Conservation (phyloP, 805 yeast species). For the Candida mattraensis region DNA sequence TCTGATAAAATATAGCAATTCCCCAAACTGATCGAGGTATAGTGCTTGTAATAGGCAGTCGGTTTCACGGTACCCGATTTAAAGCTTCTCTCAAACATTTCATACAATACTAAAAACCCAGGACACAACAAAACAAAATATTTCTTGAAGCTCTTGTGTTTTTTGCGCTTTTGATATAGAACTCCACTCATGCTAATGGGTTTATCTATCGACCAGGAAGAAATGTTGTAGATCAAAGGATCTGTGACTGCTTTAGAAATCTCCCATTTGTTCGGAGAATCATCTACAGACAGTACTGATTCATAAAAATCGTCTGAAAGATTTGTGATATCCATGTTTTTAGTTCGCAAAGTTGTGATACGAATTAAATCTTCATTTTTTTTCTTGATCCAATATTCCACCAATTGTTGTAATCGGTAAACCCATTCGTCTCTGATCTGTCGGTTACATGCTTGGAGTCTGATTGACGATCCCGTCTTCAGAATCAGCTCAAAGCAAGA, state of each 20-base stretch:
- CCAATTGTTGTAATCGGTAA: conserved; percentile 41
- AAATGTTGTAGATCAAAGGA: conserved; percentile 51
- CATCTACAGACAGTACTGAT: conserved; percentile 45
- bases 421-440: conserved; percentile 66
- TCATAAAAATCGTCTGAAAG: conserved; percentile 55
- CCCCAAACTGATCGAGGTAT: conserved; percentile 58
- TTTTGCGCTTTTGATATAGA: conserved; percentile 67
- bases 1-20: conserved; percentile 81
- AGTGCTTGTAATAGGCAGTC: conserved; percentile 49
- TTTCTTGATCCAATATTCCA: conserved; percentile 59
- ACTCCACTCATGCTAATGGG: conserved; percentile 64
- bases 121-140: conserved; percentile 68
- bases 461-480: conserved; percentile 44
- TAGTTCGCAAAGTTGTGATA: conserved; percentile 37
- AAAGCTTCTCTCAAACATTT: conserved; percentile 47
- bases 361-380: conserved; percentile 40
- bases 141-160: conserved; percentile 63
- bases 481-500: conserved; percentile 55
- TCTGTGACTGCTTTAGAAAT: conserved; percentile 53
- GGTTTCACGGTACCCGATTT: conserved; percentile 44
- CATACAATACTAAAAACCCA: conserved; percentile 62
- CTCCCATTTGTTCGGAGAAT: conserved; percentile 47
- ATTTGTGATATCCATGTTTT: conserved; percentile 47
- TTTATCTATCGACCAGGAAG: conserved; percentile 57
- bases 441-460: conserved; percentile 56